Evolutionary conservation across 1,139 yeast species (phyloP).

Genomic region (Hansenula lynferdii): DNA sequence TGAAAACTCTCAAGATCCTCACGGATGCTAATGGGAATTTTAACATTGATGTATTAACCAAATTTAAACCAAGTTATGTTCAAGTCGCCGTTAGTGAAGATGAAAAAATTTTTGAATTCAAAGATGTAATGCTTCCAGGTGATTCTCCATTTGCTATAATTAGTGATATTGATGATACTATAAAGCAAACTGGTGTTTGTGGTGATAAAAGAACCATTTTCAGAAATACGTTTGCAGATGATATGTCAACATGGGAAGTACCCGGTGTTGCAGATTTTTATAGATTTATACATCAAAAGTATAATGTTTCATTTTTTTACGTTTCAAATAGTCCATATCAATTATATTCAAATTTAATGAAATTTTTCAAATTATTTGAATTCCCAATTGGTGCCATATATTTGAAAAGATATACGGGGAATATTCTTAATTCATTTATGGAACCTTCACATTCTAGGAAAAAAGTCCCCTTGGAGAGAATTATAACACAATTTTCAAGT

Average conservation of each 20-base stretch:
- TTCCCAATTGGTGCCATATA: constrained; percentile 75
- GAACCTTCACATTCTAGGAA: constrained; percentile 87
- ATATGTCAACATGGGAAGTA: constrained; percentile 60
- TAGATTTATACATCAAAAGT: constrained; percentile 31
- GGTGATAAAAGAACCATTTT: constrained; percentile 83
- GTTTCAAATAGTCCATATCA: constrained; percentile 98
- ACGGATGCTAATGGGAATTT: constrained; percentile 65
- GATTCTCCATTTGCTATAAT: constrained; percentile 65
- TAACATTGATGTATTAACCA: constrained; percentile 40
- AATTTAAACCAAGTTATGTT: constrained; percentile 52
- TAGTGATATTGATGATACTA: constrained; percentile 93
- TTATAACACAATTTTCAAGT: constrained; percentile 71
- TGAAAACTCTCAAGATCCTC: constrained; percentile 26
- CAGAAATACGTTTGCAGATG: constrained; percentile 67
- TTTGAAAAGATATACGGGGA: constrained; percentile 80
- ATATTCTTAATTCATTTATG: constrained; percentile 70
- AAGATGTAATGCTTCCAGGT: constrained; percentile 39
- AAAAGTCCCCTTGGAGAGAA: constrained; percentile 53
- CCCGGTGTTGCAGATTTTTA: constrained; percentile 77
- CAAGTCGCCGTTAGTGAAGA: constrained; percentile 36
- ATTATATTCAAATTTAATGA: constrained; percentile 57
- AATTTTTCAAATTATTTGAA: constrained; percentile 48
- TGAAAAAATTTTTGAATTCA: constrained; percentile 41
- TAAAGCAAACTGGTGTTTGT: constrained; percentile 83
- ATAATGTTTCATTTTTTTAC: constrained; percentile 67